A percentile compares a stretch with the other conserved stretches of the same genome.
Evolutionary conservation across 1,139 yeast genomes (phyloP).

Genomic region (Pichia inconspicua): DNA sequence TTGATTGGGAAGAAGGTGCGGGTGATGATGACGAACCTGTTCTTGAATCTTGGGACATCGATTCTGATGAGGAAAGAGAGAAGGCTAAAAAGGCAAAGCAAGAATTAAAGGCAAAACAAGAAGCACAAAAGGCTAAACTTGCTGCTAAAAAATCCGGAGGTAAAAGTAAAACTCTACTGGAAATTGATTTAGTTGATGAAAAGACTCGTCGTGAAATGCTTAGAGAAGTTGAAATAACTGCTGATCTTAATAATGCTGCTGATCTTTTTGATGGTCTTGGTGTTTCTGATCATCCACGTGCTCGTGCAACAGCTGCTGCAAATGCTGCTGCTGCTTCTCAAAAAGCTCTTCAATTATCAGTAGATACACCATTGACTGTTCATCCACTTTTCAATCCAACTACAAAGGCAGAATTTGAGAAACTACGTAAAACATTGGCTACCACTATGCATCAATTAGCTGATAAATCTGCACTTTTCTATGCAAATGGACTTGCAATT

Average conservation of each 20-base stretch:
- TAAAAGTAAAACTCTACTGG: slow-evolving; percentile 31
- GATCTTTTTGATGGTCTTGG: slow-evolving; percentile 83
- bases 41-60: slow-evolving; percentile 83
- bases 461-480: slow-evolving; percentile 56
- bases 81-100: slow-evolving; percentile 30
- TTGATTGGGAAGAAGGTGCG: slow-evolving; percentile 57
- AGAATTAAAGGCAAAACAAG: slow-evolving; percentile 22
- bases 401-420: slow-evolving; percentile 75
- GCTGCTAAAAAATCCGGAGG: slow-evolving; percentile 17
- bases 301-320: slow-evolving; percentile 29
- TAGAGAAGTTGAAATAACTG: slow-evolving; percentile 68
- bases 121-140: slow-evolving; percentile 13
- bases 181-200: slow-evolving; percentile 58
- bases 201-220: slow-evolving; percentile 63
- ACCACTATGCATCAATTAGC: slow-evolving; percentile 60
- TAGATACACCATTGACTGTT: slow-evolving; percentile 60
- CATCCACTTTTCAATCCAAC: slow-evolving; percentile 79
- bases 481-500: slow-evolving; percentile 68
- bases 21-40: slow-evolving; percentile 69
- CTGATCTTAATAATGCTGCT: slow-evolving; percentile 89
- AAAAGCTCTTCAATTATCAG: slow-evolving; percentile 37
- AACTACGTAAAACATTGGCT: slow-evolving; percentile 68
- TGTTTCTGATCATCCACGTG: slow-evolving; percentile 67
- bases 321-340: slow-evolving; percentile 10
- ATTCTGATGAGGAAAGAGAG: slow-evolving; percentile 53